Conservation (phyloP, 345 rosid species). For the Populus nigra region DNA sequence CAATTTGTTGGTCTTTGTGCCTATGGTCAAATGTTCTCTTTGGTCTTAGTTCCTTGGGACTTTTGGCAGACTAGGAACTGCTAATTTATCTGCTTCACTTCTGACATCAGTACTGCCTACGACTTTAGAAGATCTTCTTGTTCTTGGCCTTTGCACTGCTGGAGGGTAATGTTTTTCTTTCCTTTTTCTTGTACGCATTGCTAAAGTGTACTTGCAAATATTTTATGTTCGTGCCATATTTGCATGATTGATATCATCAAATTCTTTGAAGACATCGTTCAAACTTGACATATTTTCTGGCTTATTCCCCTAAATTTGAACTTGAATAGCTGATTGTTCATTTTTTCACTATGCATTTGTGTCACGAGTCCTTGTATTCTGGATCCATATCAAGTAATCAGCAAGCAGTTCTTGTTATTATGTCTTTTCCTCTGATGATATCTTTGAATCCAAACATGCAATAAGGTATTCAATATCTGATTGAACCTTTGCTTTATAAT, state of each 20-base stretch:
- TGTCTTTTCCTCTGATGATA: not conserved
- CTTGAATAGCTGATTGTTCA: not conserved
- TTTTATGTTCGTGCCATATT: not conserved
- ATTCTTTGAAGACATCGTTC: not conserved
- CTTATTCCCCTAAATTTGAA: not conserved
- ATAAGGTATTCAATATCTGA: not conserved
- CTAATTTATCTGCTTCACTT: constrained; percentile 88
- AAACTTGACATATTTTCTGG: not conserved
- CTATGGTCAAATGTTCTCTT: constrained; percentile 18
- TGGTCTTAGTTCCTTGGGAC: constrained; percentile 65
- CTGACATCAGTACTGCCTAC: constrained; percentile 80
- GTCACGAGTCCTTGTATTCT: not conserved
- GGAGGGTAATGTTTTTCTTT: constrained; percentile 62
- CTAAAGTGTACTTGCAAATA: not conserved
- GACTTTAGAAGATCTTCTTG: constrained; percentile 91
- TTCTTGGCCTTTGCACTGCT: constrained; percentile 89
- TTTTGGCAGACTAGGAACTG: constrained; percentile 88
- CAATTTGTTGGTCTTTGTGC: not conserved
- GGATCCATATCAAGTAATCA: not conserved
- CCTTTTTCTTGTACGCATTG: not conserved
- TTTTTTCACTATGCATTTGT: not conserved
- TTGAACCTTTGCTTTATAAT: constrained; percentile 10
- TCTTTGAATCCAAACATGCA: not conserved
- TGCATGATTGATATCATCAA: not conserved
- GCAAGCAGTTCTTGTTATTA: not conserved